These are phyloP conservation scores for Leptographium galeiforme DNA, from an alignment of 2,329 filamentous ascomycete genomes.

Conservation along the genomic window DNA sequence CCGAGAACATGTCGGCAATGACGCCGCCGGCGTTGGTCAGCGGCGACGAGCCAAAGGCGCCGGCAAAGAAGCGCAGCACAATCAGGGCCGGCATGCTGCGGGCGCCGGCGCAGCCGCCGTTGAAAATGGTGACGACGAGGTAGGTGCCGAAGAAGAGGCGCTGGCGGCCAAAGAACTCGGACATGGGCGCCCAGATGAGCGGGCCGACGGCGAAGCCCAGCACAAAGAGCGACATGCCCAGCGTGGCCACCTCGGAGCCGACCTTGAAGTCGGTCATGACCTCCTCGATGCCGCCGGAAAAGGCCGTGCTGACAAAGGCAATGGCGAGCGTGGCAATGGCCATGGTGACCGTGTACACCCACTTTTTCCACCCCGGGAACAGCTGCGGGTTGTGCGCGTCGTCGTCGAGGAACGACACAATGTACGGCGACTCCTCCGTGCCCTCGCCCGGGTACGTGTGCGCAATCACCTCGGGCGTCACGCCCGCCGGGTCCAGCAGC, in stretches of 20 bases:
- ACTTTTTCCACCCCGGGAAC: constrained; percentile 45
- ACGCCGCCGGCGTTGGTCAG: constrained; percentile 50
- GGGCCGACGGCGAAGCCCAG: constrained; percentile 43
- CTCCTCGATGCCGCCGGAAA: constrained; percentile 41
- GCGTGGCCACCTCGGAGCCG: constrained; percentile 36
- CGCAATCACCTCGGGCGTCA: constrained; percentile 42
- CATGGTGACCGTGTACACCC: constrained; percentile 48
- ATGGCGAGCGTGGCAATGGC: constrained; percentile 56
- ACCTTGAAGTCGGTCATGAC: constrained; percentile 42
- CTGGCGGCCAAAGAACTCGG: constrained; percentile 46
- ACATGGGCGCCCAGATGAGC: constrained; percentile 44
- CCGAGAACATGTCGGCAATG: constrained; percentile 46
- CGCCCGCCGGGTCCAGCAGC: constrained; percentile 42
- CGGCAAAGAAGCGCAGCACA: constrained; percentile 50
- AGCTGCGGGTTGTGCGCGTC: constrained; percentile 56
- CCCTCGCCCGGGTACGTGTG: constrained; percentile 46
- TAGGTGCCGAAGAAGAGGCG: constrained; percentile 46
- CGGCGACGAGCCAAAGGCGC: constrained; percentile 47
- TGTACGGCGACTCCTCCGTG: constrained; percentile 52
- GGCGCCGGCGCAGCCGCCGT: constrained; percentile 42
- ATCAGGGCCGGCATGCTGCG: constrained; percentile 45
- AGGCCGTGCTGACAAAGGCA: constrained; percentile 56
- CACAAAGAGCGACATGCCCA: constrained; percentile 50
- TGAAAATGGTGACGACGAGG: constrained; percentile 44
- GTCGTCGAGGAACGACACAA: constrained; percentile 49